Evolutionary conservation across 352 stramenopile genomes (phyloP), one percentile per base, ranked within the genome.

Genomic region (Pilasporangium apinafurcum): DNA sequence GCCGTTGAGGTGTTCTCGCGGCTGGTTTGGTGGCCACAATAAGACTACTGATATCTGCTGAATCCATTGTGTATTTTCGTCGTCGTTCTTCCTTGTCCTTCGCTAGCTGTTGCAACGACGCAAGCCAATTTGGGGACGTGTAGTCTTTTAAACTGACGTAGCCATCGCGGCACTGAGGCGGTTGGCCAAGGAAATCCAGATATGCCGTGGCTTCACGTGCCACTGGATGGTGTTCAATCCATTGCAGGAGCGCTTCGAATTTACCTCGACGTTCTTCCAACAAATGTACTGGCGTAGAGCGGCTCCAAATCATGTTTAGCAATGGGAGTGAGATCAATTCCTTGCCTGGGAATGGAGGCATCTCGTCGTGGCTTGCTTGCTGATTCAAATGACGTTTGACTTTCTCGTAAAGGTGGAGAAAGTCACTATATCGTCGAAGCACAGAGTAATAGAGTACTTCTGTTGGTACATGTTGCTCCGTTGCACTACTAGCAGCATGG

Each of bases 121-220:
- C 65, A 24, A 85, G 51, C 68, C 71, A 87, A 47, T 84, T 60
- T 37, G 67, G 75, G 8, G 75, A 76, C 29, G 65, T 71, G 56
- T 87, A 87, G 44, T 75, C 60, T 41, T 87, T 87, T n/a, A 87
- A 48, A 27, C 71, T 87, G 46, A 83, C 68, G 44, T 87, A 87
- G 30, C 75, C 74, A 20, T 70, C 53, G 37, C 63, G 64, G 28
- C 50, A 59, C 43, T 87, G 75, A 35, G 75, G 75, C 10, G 75
- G 68, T 28, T 64, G 59, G 8, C 75, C 71, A n/a, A 87, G 53
- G 44, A 87, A 87, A 9, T 65, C 44, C 1, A 62, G 30, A 44
- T 65, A 83, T 12, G 67, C 66, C 1, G 48, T 3, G 7, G 48
- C 68, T 4, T 62, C 44, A 0, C 69, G 59, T 16, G 72, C 56